Percentiles rank a stretch among this genome's conserved stretches.
Conservation (phyloP, 2,329 filamentous ascomycete genomes). For the Didymella arachidicola region DNA sequence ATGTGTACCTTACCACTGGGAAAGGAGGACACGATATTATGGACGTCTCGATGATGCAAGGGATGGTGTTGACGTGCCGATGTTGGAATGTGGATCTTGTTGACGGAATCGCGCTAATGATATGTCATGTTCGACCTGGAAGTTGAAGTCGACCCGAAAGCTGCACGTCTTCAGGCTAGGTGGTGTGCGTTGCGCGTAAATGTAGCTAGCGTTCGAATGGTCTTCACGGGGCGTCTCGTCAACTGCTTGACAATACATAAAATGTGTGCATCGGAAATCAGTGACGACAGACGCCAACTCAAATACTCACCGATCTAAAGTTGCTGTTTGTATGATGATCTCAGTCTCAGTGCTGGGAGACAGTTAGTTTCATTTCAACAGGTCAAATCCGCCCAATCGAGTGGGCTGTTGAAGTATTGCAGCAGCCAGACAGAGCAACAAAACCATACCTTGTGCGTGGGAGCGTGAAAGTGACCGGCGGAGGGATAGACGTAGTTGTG, state of each 20-base stretch:
- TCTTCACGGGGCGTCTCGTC: not conserved
- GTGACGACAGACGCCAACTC: not conserved
- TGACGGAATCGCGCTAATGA: not conserved
- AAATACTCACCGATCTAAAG: not conserved
- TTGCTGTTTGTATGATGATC: not conserved
- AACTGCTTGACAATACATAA: not conserved
- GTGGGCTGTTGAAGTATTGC: too few species aligned
- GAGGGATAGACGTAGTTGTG: not conserved
- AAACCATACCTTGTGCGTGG: not conserved
- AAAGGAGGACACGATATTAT: not conserved
- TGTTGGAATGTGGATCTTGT: not conserved
- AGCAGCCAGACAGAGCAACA: not conserved
- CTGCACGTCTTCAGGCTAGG: not conserved
- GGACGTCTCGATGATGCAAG: not conserved
- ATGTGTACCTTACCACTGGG: not conserved
- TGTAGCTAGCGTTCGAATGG: too few species aligned
- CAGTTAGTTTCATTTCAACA: not conserved
- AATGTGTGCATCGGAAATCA: not conserved
- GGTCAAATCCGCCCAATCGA: not conserved
- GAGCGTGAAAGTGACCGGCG: not conserved
- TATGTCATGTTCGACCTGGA: not conserved
- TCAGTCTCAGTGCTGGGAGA: not conserved
- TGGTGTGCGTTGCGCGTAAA: too few species aligned
- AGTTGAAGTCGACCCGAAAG: not conserved
- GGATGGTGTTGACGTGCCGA: constrained; percentile 1